Evolutionary conservation across 208 protist species (phyloP).

Genomic region (Naegleria lovaniensis): DNA sequence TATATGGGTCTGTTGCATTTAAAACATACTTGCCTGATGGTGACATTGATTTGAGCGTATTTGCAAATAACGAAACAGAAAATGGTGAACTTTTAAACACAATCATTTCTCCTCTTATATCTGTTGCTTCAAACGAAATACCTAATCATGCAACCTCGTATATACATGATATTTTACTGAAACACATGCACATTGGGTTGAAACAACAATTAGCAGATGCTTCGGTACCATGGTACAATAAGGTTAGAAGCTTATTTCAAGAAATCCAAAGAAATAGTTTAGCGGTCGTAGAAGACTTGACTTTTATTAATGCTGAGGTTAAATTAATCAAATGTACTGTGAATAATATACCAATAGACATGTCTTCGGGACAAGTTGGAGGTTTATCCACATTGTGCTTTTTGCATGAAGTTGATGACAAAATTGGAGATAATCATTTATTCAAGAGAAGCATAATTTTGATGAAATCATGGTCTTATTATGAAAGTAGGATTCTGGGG

Average conservation of each 20-base stretch:
- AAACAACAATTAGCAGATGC: neutral
- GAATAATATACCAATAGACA: constrained; percentile 68
- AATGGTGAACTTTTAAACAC: neutral
- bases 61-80: neutral
- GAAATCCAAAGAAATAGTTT: neutral
- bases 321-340: constrained; percentile 67
- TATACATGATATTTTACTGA: neutral
- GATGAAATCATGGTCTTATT: constrained; percentile 77
- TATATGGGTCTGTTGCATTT: constrained; percentile 39
- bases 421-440: constrained; percentile 65
- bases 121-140: neutral
- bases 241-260: neutral
- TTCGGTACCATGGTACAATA: neutral
- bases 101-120: neutral
- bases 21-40: constrained; percentile 47
- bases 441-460: constrained; percentile 77
- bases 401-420: constrained; percentile 70
- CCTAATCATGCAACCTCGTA: neutral
- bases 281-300: neutral
- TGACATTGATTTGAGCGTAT: constrained; percentile 44
- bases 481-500: constrained; percentile 76
- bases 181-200: neutral
- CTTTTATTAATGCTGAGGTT: constrained; percentile 49
- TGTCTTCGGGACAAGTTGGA: constrained; percentile 74
- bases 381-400: constrained; percentile 77